Base-by-base conservation (phyloP, 2,329 filamentous ascomycete species). In the Penicillium sumatraense region DNA sequence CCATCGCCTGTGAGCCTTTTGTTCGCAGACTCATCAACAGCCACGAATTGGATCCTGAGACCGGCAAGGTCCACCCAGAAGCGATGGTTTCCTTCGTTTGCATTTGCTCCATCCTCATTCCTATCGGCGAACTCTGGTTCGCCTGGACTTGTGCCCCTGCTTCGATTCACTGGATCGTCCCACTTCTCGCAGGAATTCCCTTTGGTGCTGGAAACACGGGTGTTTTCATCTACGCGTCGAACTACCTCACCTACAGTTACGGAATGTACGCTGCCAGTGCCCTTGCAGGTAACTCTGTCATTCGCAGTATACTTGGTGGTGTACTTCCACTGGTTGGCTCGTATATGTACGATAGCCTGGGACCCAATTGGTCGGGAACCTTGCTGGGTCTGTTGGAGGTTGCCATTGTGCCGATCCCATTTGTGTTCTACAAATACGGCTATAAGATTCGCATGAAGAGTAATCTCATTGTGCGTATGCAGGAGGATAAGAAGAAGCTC, bases 101-200 rank as follows among this genome's bases (percentile, higher is more conserved):
- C 63, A 84, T 96, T 23, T 90, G 89, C 3, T 85, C 90, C 0
- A 70, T 96, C 1, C 77, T 91, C 1, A 86, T 89, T 0, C 89
- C 91, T 0, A 72, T 90, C 3, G 93, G 92, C 14, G 88, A 96
- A 72, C 83, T 97, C 21, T 89, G 88, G 72, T 97, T 97, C 68
- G 86, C 90, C 0, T 96, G 91, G 91, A 96, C 92, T 0, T 92
- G 88, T 57, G 84, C 91, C 0, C 92, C 92, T 0, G 77, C 75
- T 0, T 83, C 84, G 4, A 90, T 96, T 27, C 92, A 91, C 70
- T 96, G 90, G 88, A 86, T 91, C n/a, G 80, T 86, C 18, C 89
- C 90, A 1, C 88, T 96, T 46, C 78, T 90, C 0, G 90, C 90
- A 1, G 90, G 91, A 0, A 83, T 96, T 5, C 89, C 88, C 0